phyloP scores from a whole-genome alignment of 345 rosid species.

The Mangifera indica region DNA sequence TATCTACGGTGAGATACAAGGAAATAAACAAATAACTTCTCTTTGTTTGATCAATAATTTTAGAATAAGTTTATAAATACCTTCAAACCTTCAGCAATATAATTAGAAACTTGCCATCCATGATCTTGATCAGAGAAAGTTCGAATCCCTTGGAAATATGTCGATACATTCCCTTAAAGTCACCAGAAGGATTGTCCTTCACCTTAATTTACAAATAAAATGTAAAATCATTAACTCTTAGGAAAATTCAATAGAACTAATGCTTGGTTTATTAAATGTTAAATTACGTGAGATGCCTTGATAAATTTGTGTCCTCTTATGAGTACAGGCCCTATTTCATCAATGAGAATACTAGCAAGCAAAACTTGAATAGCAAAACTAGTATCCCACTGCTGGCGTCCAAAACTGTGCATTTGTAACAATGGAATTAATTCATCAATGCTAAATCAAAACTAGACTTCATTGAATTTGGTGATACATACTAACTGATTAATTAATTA shows the following conservation, averaged over 20 bases:
- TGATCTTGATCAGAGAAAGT: constrained; percentile 19
- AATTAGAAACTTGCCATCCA: constrained; percentile 23
- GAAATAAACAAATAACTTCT: no score
- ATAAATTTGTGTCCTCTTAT: constrained; percentile 71
- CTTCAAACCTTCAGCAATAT: constrained; percentile 11
- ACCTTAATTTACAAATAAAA: constrained; percentile 1
- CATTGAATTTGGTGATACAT: no score
- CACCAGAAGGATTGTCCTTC: constrained; percentile 19
- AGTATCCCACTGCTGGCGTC: constrained; percentile 83
- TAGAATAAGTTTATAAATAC: constrained; percentile 1
- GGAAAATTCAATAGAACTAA: neutral
- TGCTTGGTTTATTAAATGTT: neutral
- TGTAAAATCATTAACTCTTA: neutral
- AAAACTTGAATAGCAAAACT: constrained; percentile 73
- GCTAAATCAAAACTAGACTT: no score
- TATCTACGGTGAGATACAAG: neutral
- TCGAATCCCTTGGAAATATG: constrained; percentile 17
- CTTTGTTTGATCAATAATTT: neutral
- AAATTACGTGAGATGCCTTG: constrained; percentile 66
- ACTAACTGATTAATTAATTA: no score
- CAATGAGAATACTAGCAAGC: constrained; percentile 50
- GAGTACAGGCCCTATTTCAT: constrained; percentile 57
- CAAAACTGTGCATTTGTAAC: constrained; percentile 50
- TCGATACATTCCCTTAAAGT: constrained; percentile 1
- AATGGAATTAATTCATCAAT: neutral